Evolutionary conservation across 148 eudicot genomes (phyloP).

Genomic region (Fagopyrum esculentum): DNA sequence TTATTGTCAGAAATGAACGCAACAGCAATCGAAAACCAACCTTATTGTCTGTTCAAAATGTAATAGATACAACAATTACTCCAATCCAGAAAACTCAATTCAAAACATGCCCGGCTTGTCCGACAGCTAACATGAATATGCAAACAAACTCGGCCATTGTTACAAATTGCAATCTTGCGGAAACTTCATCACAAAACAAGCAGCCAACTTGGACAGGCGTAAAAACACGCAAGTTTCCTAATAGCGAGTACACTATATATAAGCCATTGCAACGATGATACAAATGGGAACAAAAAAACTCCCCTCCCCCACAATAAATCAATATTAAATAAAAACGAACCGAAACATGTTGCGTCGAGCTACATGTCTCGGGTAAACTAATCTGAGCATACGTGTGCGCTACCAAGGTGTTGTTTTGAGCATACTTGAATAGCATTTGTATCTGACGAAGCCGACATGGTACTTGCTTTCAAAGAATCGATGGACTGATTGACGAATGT

Average conservation of each 20-base stretch:
- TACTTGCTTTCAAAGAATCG: slow-evolving; percentile 1
- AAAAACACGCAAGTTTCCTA: background rate
- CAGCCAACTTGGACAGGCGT: background rate
- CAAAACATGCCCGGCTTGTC: background rate
- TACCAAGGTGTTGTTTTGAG: background rate
- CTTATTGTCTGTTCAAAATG: too few species aligned
- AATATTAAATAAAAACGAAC: background rate
- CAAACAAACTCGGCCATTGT: slow-evolving; percentile 7
- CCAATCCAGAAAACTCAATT: background rate
- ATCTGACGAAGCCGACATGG: background rate
- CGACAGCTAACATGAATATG: background rate
- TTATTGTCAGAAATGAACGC: too few species aligned
- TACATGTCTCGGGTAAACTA: background rate
- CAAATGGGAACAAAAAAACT: slow-evolving; percentile 8
- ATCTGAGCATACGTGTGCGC: background rate
- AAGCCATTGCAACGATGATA: background rate
- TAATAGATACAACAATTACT: background rate
- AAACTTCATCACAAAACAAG: background rate
- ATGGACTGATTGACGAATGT: background rate
- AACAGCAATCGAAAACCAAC: too few species aligned
- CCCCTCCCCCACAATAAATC: background rate
- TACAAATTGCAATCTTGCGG: background rate
- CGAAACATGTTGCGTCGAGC: background rate
- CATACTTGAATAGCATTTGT: slow-evolving; percentile 4
- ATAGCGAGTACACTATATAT: background rate